Conservation (phyloP, 2,329 filamentous ascomycete species). For the Fusarium sp. region DNA sequence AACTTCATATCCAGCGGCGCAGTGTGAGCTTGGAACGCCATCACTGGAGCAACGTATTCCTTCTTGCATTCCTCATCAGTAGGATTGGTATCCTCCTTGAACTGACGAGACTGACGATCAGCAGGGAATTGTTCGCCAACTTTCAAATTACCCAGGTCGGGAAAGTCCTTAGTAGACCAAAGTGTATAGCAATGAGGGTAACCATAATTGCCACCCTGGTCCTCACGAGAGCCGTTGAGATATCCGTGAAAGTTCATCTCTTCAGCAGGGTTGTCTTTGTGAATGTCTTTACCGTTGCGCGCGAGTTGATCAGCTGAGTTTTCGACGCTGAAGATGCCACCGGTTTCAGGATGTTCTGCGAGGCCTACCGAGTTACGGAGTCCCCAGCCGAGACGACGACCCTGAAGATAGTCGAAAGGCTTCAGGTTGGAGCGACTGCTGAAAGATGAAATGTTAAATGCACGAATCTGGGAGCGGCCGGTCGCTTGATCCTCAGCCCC, state of each 20-base stretch:
- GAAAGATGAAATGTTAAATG: constrained; percentile 57
- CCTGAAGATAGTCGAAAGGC: constrained; percentile 60
- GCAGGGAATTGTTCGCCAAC: constrained; percentile 63
- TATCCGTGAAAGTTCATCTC: constrained; percentile 79
- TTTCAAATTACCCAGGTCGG: constrained; percentile 54
- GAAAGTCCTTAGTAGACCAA: constrained; percentile 65
- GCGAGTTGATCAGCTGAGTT: constrained; percentile 75
- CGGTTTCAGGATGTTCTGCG: constrained; percentile 67
- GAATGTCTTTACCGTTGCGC: constrained; percentile 69
- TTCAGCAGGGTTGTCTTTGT: constrained; percentile 76
- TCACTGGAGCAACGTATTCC: constrained; percentile 60
- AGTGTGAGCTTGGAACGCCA: constrained; percentile 73
- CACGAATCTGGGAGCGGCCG: constrained; percentile 75
- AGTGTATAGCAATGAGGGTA: constrained; percentile 77
- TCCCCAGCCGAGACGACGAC: constrained; percentile 71
- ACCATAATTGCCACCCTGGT: constrained; percentile 69
- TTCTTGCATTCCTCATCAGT: constrained; percentile 59
- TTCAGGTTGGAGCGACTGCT: constrained; percentile 28
- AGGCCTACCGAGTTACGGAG: constrained; percentile 78
- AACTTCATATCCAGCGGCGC: constrained; percentile 80
- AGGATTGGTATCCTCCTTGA: constrained; percentile 45
- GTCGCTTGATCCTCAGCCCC: constrained; percentile 61
- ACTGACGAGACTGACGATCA: constrained; percentile 41
- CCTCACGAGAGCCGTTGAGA: constrained; percentile 52
- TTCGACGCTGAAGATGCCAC: constrained; percentile 71